phyloP scores from a whole-genome alignment of 192 early-diverging fungal genomes.

The Umbelopsis sp. region DNA sequence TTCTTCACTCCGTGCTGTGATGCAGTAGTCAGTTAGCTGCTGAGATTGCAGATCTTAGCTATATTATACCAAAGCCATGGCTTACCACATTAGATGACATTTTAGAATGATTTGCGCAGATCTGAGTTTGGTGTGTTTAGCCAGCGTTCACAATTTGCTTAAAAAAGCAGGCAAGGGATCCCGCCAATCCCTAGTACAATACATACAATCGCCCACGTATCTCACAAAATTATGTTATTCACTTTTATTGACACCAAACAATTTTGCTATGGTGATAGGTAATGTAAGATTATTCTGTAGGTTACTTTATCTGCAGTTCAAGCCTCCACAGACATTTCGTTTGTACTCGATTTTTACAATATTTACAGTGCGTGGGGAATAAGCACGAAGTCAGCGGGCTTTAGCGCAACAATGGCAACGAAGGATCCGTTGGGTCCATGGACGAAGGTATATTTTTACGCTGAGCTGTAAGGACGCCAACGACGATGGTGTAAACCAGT shows the following conservation, averaged over 20 bases:
- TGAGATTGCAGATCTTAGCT: not conserved
- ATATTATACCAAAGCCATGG: not conserved
- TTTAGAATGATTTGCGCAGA: not conserved
- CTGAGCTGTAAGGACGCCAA: conserved; percentile 25
- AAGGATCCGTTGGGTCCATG: not conserved
- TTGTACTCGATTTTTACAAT: not conserved
- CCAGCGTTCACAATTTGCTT: not conserved
- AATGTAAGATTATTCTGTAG: too few relatives aligned
- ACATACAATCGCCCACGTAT: too few relatives aligned
- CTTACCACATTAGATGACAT: conserved; percentile 10
- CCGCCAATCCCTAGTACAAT: not conserved
- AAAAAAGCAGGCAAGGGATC: not conserved
- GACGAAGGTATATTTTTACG: conserved; percentile 1
- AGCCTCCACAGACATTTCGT: too few relatives aligned
- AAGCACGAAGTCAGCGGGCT: not conserved
- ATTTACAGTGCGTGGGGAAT: not conserved
- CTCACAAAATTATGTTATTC: too few relatives aligned
- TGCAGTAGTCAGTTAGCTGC: not conserved
- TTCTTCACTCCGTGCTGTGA: conserved; percentile 43
- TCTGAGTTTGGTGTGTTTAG: not conserved
- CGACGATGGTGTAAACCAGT: conserved; percentile 34
- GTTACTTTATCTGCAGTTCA: too few relatives aligned
- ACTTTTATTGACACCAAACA: too few relatives aligned
- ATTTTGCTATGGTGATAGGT: too few relatives aligned
- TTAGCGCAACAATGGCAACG: not conserved